Evolutionary conservation across 768 basidiomycete genomes (phyloP).

Genomic region (Russula sp.): DNA sequence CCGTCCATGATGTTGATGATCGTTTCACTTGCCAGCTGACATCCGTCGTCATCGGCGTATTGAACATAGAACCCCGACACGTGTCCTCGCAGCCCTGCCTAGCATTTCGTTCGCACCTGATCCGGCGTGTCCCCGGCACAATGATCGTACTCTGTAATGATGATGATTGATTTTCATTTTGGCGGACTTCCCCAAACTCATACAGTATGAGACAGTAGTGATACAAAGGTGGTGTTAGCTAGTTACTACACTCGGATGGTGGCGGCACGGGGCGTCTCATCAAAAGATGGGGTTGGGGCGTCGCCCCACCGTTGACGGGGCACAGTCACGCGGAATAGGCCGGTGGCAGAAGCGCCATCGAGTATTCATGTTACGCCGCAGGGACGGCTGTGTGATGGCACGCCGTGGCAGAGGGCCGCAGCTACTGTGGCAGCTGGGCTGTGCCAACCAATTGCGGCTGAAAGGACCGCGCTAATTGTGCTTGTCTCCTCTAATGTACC

Average conservation of each 20-base stretch:
- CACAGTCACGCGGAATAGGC: constrained; percentile 3
- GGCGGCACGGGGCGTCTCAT: background rate
- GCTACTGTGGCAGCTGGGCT: constrained; percentile 12
- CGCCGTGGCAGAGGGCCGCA: constrained; percentile 10
- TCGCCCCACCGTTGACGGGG: background rate
- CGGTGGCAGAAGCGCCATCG: background rate
- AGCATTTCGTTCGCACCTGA: background rate
- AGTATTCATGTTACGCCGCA: constrained; percentile 8
- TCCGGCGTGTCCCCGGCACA: background rate
- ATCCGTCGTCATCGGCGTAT: background rate
- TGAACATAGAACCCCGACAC: constrained; percentile 1
- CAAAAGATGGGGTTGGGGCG: background rate
- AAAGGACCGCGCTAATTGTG: constrained; percentile 1
- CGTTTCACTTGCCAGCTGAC: background rate
- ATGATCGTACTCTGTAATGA: background rate
- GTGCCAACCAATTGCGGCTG: constrained; percentile 4
- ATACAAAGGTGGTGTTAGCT: background rate
- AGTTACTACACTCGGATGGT: background rate
- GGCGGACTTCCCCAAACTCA: too few species aligned
- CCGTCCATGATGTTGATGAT: constrained; percentile 35
- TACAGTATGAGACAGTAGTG: background rate
- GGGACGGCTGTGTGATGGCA: constrained; percentile 9
- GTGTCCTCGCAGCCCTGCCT: constrained; percentile 1
- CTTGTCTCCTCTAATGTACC: background rate
- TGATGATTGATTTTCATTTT: background rate